Base-by-base conservation (phyloP, 2,329 filamentous ascomycete species). In the Fusarium sp. region DNA sequence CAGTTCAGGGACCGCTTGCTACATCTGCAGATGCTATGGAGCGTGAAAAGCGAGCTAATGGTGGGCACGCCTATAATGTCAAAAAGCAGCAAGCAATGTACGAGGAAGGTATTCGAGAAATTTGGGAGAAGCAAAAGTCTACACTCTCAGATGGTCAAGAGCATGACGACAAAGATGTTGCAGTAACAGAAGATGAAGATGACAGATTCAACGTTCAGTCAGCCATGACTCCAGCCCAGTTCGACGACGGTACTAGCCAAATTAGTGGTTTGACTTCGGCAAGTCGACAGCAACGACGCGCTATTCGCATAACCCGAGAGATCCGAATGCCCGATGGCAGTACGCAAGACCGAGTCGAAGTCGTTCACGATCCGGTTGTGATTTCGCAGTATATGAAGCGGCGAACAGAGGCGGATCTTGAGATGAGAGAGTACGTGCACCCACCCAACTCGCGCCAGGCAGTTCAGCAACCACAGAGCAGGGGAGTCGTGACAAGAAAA, bases 11-110 rank as follows among this genome's bases (percentile, higher is more conserved):
- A 5, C 89, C 90, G 6, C 82, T 89, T 42, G 88, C 90, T 13
- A 91, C 90, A 6, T 91, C 90, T 15, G 95, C 94, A 26, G 94
- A 97, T 81, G 95, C 94, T 78, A 93, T 95, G 69, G 93, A 94
- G 78, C 93, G 95, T 70, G 94, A 95, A 80, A 90, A 96, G 72
- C 93, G 95, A 79, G 93, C 93, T 22, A 95, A 96, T 72, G 95
- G 95, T 61, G 96, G 96, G 1, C 96, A 99, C 82, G 95, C 94
- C 75, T 99, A 99, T 85, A 99, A 99, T 73, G 96, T 99, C 68
- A 96, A 95, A 79, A 92, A 93, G 74, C 96, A 99, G 81, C 94
- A 98, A 78, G 91, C 91, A 70, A 93, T 94, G 77, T 99, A 99
- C 80, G 94, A 97, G 75, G 92, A 95, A 59, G 94, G 94, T 28